Base-by-base conservation (phyloP, 202 grass and related monocot species). In the Setaria viridis region DNA sequence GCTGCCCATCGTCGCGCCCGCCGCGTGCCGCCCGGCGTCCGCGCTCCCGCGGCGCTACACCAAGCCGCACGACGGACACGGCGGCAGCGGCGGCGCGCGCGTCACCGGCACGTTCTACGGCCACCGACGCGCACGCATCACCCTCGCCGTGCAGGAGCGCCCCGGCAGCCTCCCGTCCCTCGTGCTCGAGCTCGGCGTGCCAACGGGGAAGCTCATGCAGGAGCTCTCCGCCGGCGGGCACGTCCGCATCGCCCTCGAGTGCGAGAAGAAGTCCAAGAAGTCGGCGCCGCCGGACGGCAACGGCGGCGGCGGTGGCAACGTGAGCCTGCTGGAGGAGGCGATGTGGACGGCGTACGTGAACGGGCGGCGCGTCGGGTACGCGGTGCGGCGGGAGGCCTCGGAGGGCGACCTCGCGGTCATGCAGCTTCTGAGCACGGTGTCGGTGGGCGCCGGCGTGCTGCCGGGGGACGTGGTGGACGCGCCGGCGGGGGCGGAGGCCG, bases 281-380 rank as follows among this genome's bases (percentile, higher is more conserved):
- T 77, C 62, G 34, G 12, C 64, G 34, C 45, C 19, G 32, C 39
- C 89, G 72, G 85, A 85, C 11, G 72, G 13, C 62, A 33, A 5
- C 54, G 79, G 19, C 62, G 80, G 51, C 13, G 25, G 25, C 25
- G 25, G 25, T 25, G 25, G 25, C 25, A 42, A 7, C 37, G 80
- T 46, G 48, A 42, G 64, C 58, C 79, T 94, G 56, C 65, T 91
- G 19, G 89, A 94, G 72, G 88, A 94, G 71, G 71, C 83, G 46
- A 82, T 89, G 76, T 94, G 92, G 92, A 88, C 92, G 80, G 86
- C 88, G 62, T 94, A 84, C 83, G 80, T 94, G 56, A 94, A 94
- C 86, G 86, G 92, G 25, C 80, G 86, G 48, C 86, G 84, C 59
- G 86, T 89, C 9, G 92, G 88, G n/a, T 91, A 91, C 86, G 92